Evolutionary conservation across 768 basidiomycete genomes (phyloP).

Genomic region (Hericium coralloides): DNA sequence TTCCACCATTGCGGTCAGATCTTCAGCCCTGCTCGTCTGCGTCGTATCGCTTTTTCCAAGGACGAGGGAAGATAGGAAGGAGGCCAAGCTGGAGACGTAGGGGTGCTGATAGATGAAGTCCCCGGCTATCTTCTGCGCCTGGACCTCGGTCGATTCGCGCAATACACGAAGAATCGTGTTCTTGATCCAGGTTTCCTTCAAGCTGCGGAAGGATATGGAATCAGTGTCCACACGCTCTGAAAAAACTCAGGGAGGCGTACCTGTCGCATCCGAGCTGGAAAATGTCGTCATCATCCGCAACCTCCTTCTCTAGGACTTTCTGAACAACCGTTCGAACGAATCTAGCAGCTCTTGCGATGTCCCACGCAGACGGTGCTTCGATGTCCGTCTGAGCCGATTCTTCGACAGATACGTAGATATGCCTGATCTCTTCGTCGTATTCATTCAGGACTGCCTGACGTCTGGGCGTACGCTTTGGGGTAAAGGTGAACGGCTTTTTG

Average conservation of each 20-base stretch:
- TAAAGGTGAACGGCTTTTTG: slow-evolving; percentile 10
- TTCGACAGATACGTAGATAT: slow-evolving; percentile 2
- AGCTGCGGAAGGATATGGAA: background rate
- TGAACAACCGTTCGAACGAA: background rate
- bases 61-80: no score
- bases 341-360: background rate
- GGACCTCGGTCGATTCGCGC: background rate
- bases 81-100: background rate
- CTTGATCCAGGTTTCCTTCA: background rate
- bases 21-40: background rate
- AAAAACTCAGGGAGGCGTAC: background rate
- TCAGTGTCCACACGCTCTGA: background rate
- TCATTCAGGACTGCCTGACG: slow-evolving; percentile 3
- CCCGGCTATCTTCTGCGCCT: slow-evolving; percentile 6
- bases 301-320: background rate
- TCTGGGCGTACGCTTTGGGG: slow-evolving; percentile 11
- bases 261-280: background rate
- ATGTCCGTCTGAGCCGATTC: background rate
- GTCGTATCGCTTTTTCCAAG: background rate
- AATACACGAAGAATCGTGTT: background rate
- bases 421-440: slow-evolving; percentile 10
- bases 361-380: background rate
- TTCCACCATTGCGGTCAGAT: background rate
- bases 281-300: background rate
- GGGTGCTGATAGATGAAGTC: slow-evolving; percentile 1